phyloP scores from a whole-genome alignment of 2,329 filamentous ascomycete species.

The Sclerotiophoma versabilis region DNA sequence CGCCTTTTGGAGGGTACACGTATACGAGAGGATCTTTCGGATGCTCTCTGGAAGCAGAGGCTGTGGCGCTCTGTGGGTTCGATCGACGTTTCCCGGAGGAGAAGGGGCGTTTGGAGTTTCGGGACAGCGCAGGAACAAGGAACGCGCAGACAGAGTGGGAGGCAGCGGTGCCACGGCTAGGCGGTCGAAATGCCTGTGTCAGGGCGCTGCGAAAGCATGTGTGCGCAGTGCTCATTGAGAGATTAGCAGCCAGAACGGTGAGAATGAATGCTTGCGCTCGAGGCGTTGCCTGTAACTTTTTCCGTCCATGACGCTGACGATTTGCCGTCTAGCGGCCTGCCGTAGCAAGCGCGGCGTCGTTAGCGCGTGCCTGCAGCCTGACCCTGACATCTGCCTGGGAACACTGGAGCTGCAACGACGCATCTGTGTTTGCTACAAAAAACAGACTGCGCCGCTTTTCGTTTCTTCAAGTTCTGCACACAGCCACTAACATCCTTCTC shows the following conservation, averaged over 20 bases:
- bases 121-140: constrained; percentile 43
- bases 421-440: constrained; percentile 2
- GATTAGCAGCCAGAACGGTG: constrained; percentile 20
- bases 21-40: not conserved
- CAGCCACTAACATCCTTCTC: not conserved
- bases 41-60: constrained; percentile 1
- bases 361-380: constrained; percentile 16
- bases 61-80: constrained; percentile 6
- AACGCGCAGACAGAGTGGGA: constrained; percentile 42
- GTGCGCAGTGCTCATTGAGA: constrained; percentile 50
- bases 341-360: constrained; percentile 14
- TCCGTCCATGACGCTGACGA: constrained; percentile 35
- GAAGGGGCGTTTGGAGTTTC: constrained; percentile 35
- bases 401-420: constrained; percentile 1
- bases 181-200: constrained; percentile 44
- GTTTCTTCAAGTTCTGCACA: not conserved
- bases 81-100: constrained; percentile 29
- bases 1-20: constrained; percentile 18
- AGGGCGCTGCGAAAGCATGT: constrained; percentile 48
- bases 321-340: constrained; percentile 9
- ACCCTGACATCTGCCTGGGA: constrained; percentile 15
- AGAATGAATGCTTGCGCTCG: constrained; percentile 24
- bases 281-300: constrained; percentile 34
- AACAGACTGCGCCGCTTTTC: not conserved
- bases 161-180: constrained; percentile 26